phyloP scores from a whole-genome alignment of 148 eudicot genomes.

The Cornus florida region DNA sequence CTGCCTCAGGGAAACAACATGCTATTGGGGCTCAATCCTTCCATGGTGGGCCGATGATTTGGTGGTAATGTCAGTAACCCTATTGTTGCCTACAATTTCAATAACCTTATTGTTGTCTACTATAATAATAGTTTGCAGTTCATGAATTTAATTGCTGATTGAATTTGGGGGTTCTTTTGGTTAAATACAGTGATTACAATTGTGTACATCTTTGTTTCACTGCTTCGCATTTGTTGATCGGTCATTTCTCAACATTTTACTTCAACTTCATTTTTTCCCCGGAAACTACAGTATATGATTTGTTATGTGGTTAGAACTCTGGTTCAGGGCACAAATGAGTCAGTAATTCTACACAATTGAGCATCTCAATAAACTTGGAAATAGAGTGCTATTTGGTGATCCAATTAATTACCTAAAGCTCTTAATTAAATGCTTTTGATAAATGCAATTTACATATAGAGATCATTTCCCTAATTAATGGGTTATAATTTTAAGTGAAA shows the following conservation, averaged over 20 bases:
- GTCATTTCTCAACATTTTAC: no score
- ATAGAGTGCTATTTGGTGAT: no score
- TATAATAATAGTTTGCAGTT: background rate
- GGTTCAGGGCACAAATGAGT: background rate
- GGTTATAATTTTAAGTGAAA: no score
- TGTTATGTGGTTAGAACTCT: background rate
- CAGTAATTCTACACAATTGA: no score
- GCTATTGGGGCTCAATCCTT: conserved; percentile 61
- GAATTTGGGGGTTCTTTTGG: background rate
- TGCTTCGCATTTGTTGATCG: background rate
- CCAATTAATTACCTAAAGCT: no score
- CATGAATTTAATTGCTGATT: background rate
- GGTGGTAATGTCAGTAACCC: background rate
- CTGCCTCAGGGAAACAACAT: conserved; percentile 60
- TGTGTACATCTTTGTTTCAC: background rate
- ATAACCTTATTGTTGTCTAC: background rate
- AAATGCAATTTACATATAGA: no score
- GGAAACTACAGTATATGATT: no score
- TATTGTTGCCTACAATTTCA: no score
- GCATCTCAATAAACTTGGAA: no score
- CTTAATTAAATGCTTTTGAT: no score
- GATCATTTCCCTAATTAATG: no score
- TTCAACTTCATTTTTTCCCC: background rate
- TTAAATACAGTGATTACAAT: background rate
- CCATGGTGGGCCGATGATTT: conserved; percentile 33